Percentiles rank a stretch among this genome's conserved stretches.
Evolutionary conservation across 352 stramenopile species (phyloP).

Genomic region (Phytophthora cajani): DNA sequence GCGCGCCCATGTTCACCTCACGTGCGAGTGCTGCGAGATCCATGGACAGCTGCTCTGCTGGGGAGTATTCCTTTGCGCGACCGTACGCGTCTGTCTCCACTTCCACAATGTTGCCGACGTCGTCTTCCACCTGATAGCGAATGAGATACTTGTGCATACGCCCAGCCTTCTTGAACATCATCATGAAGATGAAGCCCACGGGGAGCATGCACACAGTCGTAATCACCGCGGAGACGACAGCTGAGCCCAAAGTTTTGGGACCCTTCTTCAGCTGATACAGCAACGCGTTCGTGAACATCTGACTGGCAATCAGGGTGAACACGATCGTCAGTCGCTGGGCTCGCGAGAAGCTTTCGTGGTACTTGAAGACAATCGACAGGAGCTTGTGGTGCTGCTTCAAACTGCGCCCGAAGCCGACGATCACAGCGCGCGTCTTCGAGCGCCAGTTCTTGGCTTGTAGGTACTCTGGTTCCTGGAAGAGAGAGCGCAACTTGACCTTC

Average conservation of each 20-base stretch:
- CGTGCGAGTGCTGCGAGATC: conserved; percentile 65
- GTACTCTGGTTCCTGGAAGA: conserved; percentile 73
- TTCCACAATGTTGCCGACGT: conserved; percentile 62
- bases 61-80: conserved; percentile 53
- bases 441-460: conserved; percentile 53
- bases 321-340: conserved; percentile 70
- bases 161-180: conserved; percentile 80
- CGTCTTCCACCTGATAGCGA: conserved; percentile 70
- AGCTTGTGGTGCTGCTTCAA: conserved; percentile 77
- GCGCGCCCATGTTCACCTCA: conserved; percentile 37
- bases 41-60: conserved; percentile 52
- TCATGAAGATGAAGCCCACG: conserved; percentile 64
- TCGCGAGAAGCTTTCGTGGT: conserved; percentile 74
- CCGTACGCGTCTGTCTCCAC: conserved; percentile 75
- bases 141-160: conserved; percentile 67
- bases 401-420: conserved; percentile 48
- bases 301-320: conserved; percentile 72
- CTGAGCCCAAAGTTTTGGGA: conserved; percentile 51
- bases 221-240: conserved; percentile 63
- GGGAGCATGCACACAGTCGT: conserved; percentile 72
- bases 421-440: conserved; percentile 50
- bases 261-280: conserved; percentile 63
- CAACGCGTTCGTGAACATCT: conserved; percentile 78
- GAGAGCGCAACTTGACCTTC: conserved; percentile 61
- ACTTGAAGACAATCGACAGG: conserved; percentile 74